Evolutionary conservation across 192 early-diverging fungal species (phyloP).

Genomic region (Podila minutissima): DNA sequence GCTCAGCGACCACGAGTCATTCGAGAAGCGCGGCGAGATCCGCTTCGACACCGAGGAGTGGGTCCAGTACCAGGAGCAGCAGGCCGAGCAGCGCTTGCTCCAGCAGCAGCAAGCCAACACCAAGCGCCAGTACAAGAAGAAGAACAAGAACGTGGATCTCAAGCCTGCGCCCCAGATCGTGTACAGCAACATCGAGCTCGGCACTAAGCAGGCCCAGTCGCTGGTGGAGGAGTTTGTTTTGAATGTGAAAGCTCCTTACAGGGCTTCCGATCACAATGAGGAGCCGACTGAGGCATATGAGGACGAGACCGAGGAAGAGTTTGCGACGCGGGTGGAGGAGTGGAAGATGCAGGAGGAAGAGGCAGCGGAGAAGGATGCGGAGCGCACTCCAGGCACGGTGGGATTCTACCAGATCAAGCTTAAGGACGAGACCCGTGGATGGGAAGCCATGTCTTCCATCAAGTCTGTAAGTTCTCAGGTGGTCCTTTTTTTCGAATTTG

Average conservation of each 20-base stretch:
- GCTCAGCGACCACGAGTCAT: constrained; percentile 45
- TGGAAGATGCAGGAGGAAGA: constrained; percentile 34
- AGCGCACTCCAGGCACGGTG: constrained; percentile 29
- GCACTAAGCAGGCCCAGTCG: neutral
- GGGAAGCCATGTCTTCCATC: constrained; percentile 47
- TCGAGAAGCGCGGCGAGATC: constrained; percentile 50
- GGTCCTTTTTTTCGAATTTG: neutral
- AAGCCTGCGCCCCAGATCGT: constrained; percentile 1
- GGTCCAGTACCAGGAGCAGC: constrained; percentile 3
- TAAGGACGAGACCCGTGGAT: constrained; percentile 33
- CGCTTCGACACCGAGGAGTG: constrained; percentile 27
- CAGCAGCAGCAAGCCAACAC: constrained; percentile 3
- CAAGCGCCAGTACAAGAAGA: constrained; percentile 18
- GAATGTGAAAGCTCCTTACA: constrained; percentile 32
- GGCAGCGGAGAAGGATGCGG: neutral
- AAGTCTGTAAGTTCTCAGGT: constrained; percentile 36
- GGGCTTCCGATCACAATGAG: neutral
- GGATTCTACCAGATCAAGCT: constrained; percentile 48
- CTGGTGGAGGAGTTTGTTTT: constrained; percentile 37
- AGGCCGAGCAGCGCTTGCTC: neutral
- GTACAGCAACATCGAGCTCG: constrained; percentile 15
- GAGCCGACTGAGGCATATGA: neutral
- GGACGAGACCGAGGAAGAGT: constrained; percentile 41
- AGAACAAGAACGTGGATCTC: constrained; percentile 6
- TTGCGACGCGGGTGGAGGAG: constrained; percentile 22